Evolutionary conservation across 768 basidiomycete genomes (phyloP), one percentile per base, ranked within the genome.

Genomic region (Termitomyces heimii): DNA sequence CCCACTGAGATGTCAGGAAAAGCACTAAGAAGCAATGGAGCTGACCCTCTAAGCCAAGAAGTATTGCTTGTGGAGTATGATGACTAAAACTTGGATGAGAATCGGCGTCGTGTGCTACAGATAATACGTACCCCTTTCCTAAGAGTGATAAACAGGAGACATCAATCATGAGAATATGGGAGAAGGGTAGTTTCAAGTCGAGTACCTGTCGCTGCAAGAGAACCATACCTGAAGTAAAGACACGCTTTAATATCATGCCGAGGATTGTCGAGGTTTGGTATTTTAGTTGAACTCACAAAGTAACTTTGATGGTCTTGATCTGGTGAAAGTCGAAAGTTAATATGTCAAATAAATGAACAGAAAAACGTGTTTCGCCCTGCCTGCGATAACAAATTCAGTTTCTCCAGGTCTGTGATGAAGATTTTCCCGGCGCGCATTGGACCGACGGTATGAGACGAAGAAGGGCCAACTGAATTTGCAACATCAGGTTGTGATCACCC

Each of bases 371-470:
- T 53, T 56, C 61, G 13, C 50, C 68, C 48, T 62, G 82, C 89
- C 77, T 89, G 84, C 44, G 88, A 81, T 40, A 96, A 71, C 51
- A 96, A 63, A 24, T 74, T 74, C 24, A 93, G 68, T 49, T 89
- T 84, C 55, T 81, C 71, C 26, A 94, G 74, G 69, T 93, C 89
- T 44, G 78, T 74, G 60, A 92, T 85, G 68, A 95, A 95, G 62
- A 95, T 96, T 57, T 84, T 92, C 9, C 86, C 91, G 16, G 93
- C 94, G 4, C 94, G 83, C 94, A 96, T 95, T 24, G 82, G 81
- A 1, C 79, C 74, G 20, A 80, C 74, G 9, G 80, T 81, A 62
- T 81, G 81, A 12, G 77, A 79, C 6, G 78, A 80, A 9, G 78
- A 79, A 5, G 81, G 80, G 5, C 81, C 80, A 35, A 81, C 75